A percentile compares a stretch with the other conserved stretches of the same genome.
These are phyloP conservation scores for Tuber aestivum DNA, from an alignment of 495 filamentous ascomycete species.

Conservation along the genomic window DNA sequence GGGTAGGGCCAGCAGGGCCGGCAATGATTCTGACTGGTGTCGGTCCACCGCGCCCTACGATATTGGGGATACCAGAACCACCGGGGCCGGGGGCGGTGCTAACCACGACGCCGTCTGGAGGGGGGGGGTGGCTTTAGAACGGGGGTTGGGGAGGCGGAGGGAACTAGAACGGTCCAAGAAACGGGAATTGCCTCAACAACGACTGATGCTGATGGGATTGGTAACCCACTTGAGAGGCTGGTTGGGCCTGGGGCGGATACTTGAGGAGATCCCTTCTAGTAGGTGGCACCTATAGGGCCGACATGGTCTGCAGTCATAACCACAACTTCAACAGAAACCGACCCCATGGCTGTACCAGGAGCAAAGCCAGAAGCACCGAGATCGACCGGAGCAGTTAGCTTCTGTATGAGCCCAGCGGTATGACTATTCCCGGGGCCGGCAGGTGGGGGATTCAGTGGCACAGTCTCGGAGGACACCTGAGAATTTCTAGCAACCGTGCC, in stretches of 20 bases:
- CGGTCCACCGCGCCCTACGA: not conserved
- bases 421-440: too few relatives aligned
- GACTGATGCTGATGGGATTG: not conserved
- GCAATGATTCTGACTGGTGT: slow-evolving; percentile 6
- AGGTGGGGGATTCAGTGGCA: too few relatives aligned
- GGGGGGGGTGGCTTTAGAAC: not conserved
- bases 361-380: not conserved
- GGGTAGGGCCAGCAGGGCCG: slow-evolving; percentile 17
- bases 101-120: too few relatives aligned
- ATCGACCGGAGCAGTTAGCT: too few relatives aligned
- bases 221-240: not conserved
- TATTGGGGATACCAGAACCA: slow-evolving; percentile 14
- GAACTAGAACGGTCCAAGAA: not conserved
- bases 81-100: slow-evolving; percentile 15
- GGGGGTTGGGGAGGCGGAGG: not conserved
- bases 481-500: not conserved
- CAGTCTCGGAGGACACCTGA: not conserved
- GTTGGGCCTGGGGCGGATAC: not conserved
- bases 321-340: not conserved
- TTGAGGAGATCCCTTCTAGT: not conserved
- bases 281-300: not conserved
- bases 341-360: not conserved
- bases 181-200: not conserved
- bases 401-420: too few relatives aligned
- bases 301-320: not conserved